Conservation (phyloP, 495 filamentous ascomycete species). For the Hypoxylon cercidicola region DNA sequence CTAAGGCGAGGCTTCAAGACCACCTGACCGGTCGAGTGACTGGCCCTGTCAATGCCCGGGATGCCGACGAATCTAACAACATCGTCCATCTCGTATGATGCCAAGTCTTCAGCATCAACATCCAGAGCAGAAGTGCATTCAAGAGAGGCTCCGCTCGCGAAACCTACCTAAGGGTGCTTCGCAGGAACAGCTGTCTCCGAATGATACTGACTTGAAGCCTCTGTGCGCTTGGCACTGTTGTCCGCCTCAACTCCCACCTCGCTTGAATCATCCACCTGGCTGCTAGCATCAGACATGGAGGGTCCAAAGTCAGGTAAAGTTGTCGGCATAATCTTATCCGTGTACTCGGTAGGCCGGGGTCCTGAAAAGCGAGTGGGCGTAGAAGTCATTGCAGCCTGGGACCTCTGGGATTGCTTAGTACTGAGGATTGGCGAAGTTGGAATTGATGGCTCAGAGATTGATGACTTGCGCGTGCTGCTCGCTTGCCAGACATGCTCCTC, state of each 20-base stretch:
- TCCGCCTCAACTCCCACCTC: not conserved
- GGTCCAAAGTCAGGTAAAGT: too few relatives aligned
- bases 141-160: constrained; percentile 9
- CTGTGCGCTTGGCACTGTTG: not conserved
- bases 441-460: not conserved
- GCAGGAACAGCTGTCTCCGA: constrained; percentile 29
- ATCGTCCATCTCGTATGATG: not conserved
- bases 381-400: not conserved
- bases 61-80: constrained; percentile 16
- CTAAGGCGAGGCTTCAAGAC: not conserved
- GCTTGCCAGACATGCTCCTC: too few relatives aligned
- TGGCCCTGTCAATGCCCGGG: too few relatives aligned
- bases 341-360: not conserved
- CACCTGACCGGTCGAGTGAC: not conserved
- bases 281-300: too few relatives aligned
- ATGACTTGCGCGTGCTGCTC: too few relatives aligned
- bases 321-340: too few relatives aligned
- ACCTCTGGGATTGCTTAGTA: not conserved
- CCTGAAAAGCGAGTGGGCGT: not conserved
- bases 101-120: too few relatives aligned
- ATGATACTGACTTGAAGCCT: not conserved
- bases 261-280: not conserved
- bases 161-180: constrained; percentile 34
- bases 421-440: not conserved
- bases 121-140: not conserved